Evolutionary conservation across 2,329 filamentous ascomycete genomes (phyloP), one percentile per base, ranked within the genome.

Genomic region (Aspergillus sp.): DNA sequence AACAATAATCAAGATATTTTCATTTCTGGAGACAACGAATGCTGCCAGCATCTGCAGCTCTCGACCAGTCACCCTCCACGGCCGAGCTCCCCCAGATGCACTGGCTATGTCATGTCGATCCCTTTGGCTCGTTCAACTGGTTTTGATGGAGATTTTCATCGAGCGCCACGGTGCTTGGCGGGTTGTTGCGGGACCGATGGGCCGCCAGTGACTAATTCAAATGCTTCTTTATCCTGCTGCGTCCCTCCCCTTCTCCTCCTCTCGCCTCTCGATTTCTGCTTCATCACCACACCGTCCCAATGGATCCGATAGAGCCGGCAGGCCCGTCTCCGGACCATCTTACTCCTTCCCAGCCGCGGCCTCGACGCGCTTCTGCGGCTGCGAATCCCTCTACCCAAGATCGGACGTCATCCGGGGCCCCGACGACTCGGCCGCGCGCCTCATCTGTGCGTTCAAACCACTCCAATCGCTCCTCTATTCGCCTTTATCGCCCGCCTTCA

Each of bases 301-400:
- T 76, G 74, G 73, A 76, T 71, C 72, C 60, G 61, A 76, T 76
- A 62, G 74, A 76, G 63, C 63, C 66, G 39, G 64, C 63, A 37
- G 67, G 64, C 52, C 68, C 67, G 57, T 51, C 56, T 54, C 56
- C 53, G 51, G 45, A 55, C 46, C 27, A 54, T 48, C 51, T 62
- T 62, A 21, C 43, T 57, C 39, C 57, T 53, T 56, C 52, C 58
- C 47, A 51, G 57, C 37, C 60, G 44, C 60, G 57, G 25, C 35
- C 57, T 8, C 58, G 52, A 39, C 59, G 64, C 25, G 25, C 65
- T 11, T 52, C 60, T 21, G 53, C 62, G 12, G 53, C 62, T 11
- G 45, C 14, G n/a, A 49, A 33, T 49, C 25, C 62, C n/a, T 39
- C 61, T 11, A 47, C 62, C 21, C 56, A 64, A n/a, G 59, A 61